Evolutionary conservation across 2,329 filamentous ascomycete species (phyloP).

Genomic region (Beauveria brongniartii): DNA sequence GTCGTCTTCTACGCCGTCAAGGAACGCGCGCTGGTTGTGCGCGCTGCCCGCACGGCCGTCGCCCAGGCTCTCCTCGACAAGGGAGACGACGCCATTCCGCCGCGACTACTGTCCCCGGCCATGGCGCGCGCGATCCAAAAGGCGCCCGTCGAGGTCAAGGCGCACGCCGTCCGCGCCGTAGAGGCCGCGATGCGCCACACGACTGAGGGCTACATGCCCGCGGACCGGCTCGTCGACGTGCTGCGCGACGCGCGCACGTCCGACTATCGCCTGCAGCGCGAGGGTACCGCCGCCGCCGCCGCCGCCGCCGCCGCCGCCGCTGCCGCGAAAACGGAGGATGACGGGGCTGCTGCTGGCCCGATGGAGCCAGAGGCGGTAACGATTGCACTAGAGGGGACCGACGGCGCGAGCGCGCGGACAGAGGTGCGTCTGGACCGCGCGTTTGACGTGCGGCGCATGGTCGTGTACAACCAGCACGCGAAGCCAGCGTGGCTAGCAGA

Average conservation of each 20-base stretch:
- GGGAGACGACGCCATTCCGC: constrained; percentile 15
- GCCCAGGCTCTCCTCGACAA: constrained; percentile 20
- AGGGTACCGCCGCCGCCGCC: neutral
- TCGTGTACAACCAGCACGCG: neutral
- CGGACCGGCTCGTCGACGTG: constrained; percentile 19
- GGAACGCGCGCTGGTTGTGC: constrained; percentile 21
- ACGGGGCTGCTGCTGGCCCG: neutral
- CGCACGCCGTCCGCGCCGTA: constrained; percentile 17
- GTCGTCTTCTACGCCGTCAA: constrained; percentile 27
- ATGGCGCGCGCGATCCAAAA: constrained; percentile 17
- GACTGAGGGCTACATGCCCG: constrained; percentile 22
- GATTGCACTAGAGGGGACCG: constrained; percentile 17
- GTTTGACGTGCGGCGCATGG: constrained; percentile 4
- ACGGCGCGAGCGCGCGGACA: constrained; percentile 4
- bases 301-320: too few species aligned
- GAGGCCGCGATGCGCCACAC: constrained; percentile 24
- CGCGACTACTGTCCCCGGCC: constrained; percentile 21
- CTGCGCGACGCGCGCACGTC: constrained; percentile 15
- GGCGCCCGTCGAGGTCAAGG: constrained; percentile 14
- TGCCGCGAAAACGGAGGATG: neutral
- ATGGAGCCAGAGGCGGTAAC: neutral
- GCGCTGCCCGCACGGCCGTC: constrained; percentile 18
- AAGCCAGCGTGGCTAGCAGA: neutral
- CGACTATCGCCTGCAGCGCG: neutral
- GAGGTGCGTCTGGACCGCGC: neutral